Conservation (phyloP, 305 asterid genomes). For the Fraxinus sp. region DNA sequence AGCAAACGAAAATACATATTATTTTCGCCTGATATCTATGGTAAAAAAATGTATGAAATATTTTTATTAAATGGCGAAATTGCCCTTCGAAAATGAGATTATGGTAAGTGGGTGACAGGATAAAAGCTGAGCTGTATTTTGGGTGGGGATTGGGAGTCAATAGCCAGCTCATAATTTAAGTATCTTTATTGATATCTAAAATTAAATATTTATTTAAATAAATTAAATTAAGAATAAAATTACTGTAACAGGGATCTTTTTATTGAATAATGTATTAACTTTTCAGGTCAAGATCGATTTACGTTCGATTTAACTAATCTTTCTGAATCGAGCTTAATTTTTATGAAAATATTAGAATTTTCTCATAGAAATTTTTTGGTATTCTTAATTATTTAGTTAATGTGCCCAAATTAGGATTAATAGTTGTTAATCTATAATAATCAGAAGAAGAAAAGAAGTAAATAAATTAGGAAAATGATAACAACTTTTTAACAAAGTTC, state of each 20-base stretch:
- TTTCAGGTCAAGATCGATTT: background rate
- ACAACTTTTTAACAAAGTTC: background rate
- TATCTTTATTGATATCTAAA: background rate
- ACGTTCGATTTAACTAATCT: background rate
- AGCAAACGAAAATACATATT: background rate
- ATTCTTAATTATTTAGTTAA: background rate
- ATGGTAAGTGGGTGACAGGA: slow-evolving; percentile 44
- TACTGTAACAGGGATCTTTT: background rate
- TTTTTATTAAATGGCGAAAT: slow-evolving; percentile 11
- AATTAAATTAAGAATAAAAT: background rate
- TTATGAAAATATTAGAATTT: too few relatives aligned
- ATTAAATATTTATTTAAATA: background rate
- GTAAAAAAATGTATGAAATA: background rate
- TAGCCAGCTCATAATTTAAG: slow-evolving; percentile 40
- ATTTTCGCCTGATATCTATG: background rate
- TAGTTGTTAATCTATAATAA: background rate
- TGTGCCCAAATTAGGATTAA: background rate
- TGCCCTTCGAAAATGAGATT: slow-evolving; percentile 19
- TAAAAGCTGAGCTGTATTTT: slow-evolving; percentile 36
- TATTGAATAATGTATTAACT: background rate
- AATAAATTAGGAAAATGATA: background rate
- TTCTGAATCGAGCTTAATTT: background rate
- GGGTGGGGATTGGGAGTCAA: slow-evolving; percentile 30
- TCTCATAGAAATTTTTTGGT: background rate
- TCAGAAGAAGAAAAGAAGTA: background rate